Conservation (phyloP, 306 rosid genomes). For the Malus asiatica region DNA sequence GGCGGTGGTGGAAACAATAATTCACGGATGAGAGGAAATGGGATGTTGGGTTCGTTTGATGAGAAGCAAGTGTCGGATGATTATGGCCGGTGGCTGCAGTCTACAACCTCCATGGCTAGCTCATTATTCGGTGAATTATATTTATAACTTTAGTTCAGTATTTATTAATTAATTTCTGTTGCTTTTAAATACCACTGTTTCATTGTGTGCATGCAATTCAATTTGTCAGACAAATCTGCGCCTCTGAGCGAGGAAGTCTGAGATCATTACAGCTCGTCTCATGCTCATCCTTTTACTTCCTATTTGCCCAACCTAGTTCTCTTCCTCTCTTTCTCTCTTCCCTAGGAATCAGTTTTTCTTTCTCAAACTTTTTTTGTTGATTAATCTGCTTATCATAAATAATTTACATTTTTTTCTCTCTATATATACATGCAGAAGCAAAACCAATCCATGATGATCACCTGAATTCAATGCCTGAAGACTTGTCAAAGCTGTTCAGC, state of each 20-base stretch:
- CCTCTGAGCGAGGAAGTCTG: neutral
- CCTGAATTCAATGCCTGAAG: slow-evolving; percentile 39
- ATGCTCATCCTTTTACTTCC: neutral
- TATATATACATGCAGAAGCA: slow-evolving; percentile 25
- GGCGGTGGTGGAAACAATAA: neutral
- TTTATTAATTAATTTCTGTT: neutral
- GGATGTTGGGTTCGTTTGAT: slow-evolving; percentile 30
- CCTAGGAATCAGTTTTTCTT: neutral
- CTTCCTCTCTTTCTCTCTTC: neutral
- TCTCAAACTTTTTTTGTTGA: too few species aligned
- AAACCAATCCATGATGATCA: slow-evolving; percentile 42
- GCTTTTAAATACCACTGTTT: neutral
- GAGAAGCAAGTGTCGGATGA: slow-evolving; percentile 34
- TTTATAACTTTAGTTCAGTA: neutral
- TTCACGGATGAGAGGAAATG: slow-evolving; percentile 24
- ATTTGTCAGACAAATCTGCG: neutral
- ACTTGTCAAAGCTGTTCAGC: slow-evolving; percentile 45
- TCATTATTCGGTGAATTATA: slow-evolving; percentile 18
- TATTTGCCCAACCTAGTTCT: neutral
- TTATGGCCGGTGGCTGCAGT: slow-evolving; percentile 24
- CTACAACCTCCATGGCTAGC: slow-evolving; percentile 32
- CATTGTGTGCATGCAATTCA: neutral
- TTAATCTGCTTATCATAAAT: neutral
- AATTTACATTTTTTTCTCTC: neutral
- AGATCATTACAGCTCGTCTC: neutral